phyloP scores from a whole-genome alignment of 1,284 basidiomycete genomes.

The Malassezia sympodialis region DNA sequence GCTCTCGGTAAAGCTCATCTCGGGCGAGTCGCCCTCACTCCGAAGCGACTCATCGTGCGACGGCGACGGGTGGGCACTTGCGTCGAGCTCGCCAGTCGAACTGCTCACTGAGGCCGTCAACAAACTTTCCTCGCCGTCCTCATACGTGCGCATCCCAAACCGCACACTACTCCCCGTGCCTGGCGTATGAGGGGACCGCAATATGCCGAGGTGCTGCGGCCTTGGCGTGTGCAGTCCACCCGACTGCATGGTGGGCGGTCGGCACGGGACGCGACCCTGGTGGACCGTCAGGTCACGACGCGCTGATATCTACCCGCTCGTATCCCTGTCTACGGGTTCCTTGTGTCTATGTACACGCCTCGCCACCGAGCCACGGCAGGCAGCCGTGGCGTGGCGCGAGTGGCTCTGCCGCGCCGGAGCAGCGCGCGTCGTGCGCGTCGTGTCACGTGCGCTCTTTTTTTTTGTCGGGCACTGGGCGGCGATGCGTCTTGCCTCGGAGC shows the following conservation, averaged over 20 bases:
- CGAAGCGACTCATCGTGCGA: neutral
- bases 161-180: slow-evolving; percentile 22
- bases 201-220: slow-evolving; percentile 10
- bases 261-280: neutral
- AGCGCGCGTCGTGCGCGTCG: neutral
- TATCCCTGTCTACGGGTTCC: neutral
- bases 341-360: neutral
- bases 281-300: neutral
- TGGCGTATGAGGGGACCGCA: slow-evolving; percentile 20
- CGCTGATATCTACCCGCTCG: too few relatives aligned
- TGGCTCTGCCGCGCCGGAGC: neutral
- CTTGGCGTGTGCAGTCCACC: slow-evolving; percentile 5
- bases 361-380: neutral
- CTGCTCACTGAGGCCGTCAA: slow-evolving; percentile 16
- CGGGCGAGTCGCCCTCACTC: slow-evolving; percentile 14
- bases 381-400: neutral
- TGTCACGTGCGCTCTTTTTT: slow-evolving; percentile 8
- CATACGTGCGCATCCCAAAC: slow-evolving; percentile 22
- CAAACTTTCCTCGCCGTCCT: slow-evolving; percentile 26
- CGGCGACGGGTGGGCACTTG: too few relatives aligned
- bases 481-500: neutral
- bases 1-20: slow-evolving; percentile 37
- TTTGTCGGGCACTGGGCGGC: neutral
- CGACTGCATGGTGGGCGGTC: slow-evolving; percentile 4
- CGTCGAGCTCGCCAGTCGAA: neutral